phyloP scores from a whole-genome alignment of 140 eudicot species.

The Anethum foeniculum region DNA sequence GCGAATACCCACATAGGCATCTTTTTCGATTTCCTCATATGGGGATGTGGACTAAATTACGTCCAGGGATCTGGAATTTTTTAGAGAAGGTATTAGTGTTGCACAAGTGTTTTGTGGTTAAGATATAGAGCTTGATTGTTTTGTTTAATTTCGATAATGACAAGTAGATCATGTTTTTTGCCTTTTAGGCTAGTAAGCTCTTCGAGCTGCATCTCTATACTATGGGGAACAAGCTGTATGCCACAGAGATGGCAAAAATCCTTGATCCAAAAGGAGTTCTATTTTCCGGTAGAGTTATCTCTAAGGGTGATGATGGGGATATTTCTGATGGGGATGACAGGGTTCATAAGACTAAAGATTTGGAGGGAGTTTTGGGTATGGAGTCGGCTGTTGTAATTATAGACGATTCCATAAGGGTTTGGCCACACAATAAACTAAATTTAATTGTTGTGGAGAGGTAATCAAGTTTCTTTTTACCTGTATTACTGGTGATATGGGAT shows the following conservation, averaged over 20 bases:
- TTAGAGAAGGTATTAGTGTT: slow-evolving; percentile 64
- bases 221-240: slow-evolving; percentile 95
- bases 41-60: slow-evolving; percentile 97
- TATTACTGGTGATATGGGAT: neutral
- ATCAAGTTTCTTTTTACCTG: neutral
- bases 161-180: neutral
- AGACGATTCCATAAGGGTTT: slow-evolving; percentile 90
- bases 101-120: neutral
- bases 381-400: slow-evolving; percentile 91
- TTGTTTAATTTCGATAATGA: neutral
- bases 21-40: slow-evolving; percentile 89
- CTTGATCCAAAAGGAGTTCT: slow-evolving; percentile 96
- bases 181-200: slow-evolving; percentile 76
- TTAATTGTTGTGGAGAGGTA: slow-evolving; percentile 93
- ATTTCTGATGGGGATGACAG: slow-evolving; percentile 53
- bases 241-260: slow-evolving; percentile 98
- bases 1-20: slow-evolving; percentile 71
- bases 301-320: slow-evolving; percentile 92
- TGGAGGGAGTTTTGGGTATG: slow-evolving; percentile 99
- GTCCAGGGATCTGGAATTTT: slow-evolving; percentile 97
- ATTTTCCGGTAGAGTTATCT: slow-evolving; percentile 84
- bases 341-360: slow-evolving; percentile 71
- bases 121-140: neutral
- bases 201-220: slow-evolving; percentile 95
- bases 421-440: slow-evolving; percentile 96